A percentile compares a stretch with the other conserved stretches of the same genome.
Conservation (phyloP, 441 rosid genomes). For the Brassica balearica region DNA sequence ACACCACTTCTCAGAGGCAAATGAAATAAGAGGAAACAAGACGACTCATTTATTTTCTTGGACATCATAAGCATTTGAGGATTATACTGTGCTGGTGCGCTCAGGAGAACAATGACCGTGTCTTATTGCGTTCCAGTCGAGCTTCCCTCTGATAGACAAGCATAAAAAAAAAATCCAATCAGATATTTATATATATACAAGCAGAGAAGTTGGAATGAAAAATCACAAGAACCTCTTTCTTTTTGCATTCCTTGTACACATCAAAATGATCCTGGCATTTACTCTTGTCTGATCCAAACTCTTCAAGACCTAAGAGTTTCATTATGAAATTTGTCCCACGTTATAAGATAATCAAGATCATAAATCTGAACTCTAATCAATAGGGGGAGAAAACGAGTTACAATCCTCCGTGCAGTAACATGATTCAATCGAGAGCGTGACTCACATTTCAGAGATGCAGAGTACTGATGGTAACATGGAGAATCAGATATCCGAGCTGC, state of each 20-base stretch:
- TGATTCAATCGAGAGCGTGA: conserved; percentile 11
- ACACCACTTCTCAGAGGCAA: conserved; percentile 23
- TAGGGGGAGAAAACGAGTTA: neutral
- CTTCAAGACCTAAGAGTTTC: conserved; percentile 74
- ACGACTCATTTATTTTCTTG: conserved; percentile 1
- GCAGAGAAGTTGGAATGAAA: conserved; percentile 19
- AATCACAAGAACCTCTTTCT: conserved; percentile 72
- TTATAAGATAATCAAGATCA: conserved; percentile 4
- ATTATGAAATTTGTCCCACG: conserved; percentile 20
- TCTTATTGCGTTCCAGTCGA: conserved; percentile 87
- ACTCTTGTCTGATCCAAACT: conserved; percentile 84
- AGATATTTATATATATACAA: conserved; percentile 16
- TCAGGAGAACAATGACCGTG: conserved; percentile 77
- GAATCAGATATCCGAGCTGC: conserved; percentile 90
- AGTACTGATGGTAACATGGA: conserved; percentile 74
- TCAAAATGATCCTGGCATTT: conserved; percentile 94
- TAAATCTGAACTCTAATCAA: neutral
- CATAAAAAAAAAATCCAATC: conserved; percentile 14
- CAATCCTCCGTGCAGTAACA: neutral
- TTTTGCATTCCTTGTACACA: conserved; percentile 96
- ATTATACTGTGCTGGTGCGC: neutral
- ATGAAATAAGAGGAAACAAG: conserved; percentile 19
- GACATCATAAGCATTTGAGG: conserved; percentile 26
- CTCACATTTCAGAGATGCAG: conserved; percentile 91
- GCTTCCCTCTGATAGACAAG: conserved; percentile 78